Evolutionary conservation across 2,329 filamentous ascomycete species (phyloP).

Genomic region (Phaeoacremonium minimum): DNA sequence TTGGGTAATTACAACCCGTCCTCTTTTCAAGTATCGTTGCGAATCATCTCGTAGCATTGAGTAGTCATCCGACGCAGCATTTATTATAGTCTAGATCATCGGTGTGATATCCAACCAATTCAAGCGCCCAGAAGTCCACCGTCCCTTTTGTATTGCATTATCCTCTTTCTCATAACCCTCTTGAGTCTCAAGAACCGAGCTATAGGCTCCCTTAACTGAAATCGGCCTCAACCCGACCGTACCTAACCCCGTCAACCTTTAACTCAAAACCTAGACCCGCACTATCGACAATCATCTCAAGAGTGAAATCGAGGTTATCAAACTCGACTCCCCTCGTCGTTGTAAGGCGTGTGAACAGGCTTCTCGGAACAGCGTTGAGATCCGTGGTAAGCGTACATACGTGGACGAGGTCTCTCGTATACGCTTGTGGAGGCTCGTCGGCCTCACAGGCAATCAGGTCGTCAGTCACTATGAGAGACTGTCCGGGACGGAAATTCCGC

Average conservation of each 20-base stretch:
- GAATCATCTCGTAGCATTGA: too few relatives aligned
- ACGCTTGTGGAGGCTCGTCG: constrained; percentile 59
- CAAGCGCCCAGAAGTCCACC: too few relatives aligned
- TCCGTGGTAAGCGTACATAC: constrained; percentile 82
- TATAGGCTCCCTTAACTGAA: constrained; percentile 68
- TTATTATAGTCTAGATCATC: too few relatives aligned
- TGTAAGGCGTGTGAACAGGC: constrained; percentile 69
- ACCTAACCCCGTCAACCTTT: constrained; percentile 72
- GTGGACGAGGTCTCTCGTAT: constrained; percentile 59
- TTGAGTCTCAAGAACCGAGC: too few relatives aligned
- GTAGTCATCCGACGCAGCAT: too few relatives aligned
- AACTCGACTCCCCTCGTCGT: constrained; percentile 78
- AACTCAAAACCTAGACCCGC: constrained; percentile 73
- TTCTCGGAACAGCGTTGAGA: constrained; percentile 68
- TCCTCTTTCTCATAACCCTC: background rate
- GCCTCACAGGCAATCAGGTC: constrained; percentile 73
- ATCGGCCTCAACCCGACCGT: constrained; percentile 73
- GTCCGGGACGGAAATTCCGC: constrained; percentile 75
- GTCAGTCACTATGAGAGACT: constrained; percentile 74
- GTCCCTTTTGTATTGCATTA: background rate
- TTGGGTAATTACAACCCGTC: too few relatives aligned
- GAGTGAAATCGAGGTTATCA: constrained; percentile 75
- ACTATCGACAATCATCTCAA: constrained; percentile 79
- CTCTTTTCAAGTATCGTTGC: too few relatives aligned
- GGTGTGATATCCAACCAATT: too few relatives aligned